Conservation (phyloP, 208 protist species). For the Acanthamoeba lenticulata region DNA sequence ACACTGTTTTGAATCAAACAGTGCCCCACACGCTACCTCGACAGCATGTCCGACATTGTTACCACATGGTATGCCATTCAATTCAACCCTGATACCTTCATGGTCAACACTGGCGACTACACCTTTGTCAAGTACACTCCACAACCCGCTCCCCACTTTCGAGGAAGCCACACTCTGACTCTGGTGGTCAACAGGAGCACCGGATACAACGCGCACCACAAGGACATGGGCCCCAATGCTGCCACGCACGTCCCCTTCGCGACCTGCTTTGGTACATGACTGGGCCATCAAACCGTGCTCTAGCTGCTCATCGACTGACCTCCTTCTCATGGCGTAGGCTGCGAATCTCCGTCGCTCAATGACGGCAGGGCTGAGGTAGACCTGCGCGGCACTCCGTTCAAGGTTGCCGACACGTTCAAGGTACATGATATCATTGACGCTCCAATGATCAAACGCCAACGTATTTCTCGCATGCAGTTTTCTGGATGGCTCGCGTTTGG, state of each 20-base stretch:
- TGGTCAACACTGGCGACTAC: not conserved
- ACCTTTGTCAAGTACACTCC: not conserved
- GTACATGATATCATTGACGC: not conserved
- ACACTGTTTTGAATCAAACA: too few species aligned
- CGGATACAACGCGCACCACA: not conserved
- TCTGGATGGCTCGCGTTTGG: not conserved
- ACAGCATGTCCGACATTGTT: not conserved
- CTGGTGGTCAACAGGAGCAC: not conserved
- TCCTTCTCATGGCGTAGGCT: not conserved
- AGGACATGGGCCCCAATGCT: not conserved
- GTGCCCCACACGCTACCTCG: not conserved
- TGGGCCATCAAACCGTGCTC: not conserved
- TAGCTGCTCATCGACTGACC: not conserved
- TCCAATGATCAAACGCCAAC: not conserved
- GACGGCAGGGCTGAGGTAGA: not conserved
- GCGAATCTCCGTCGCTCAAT: not conserved
- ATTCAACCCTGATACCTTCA: not conserved
- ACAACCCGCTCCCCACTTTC: too few species aligned
- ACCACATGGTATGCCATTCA: not conserved
- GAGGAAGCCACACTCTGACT: too few species aligned
- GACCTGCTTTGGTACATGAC: not conserved
- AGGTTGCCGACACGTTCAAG: not conserved
- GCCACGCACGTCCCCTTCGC: not conserved
- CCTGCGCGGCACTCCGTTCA: not conserved
- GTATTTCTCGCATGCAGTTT: not conserved